A percentile compares a stretch with the other conserved stretches of the same genome.
Conservation (phyloP, 768 basidiomycete genomes). For the Leccinum disarticulatum region DNA sequence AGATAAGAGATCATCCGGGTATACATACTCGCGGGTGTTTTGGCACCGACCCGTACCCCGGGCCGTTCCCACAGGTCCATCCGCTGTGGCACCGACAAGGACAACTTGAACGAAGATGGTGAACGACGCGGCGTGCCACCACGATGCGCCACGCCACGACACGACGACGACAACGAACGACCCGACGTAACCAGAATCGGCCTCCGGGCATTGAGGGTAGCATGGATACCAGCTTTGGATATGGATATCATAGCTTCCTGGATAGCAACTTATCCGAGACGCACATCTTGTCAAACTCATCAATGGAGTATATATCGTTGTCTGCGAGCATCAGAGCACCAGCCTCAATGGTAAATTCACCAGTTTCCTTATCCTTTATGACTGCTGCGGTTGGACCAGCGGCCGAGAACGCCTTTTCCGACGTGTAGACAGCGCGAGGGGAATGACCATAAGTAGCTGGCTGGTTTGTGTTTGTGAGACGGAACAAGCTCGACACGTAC, state of each 20-base stretch:
- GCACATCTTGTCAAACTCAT: slow-evolving; percentile 99
- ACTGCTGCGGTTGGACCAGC: slow-evolving; percentile 64
- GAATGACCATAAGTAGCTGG: slow-evolving; percentile 96
- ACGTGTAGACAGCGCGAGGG: slow-evolving; percentile 97
- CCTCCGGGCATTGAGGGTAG: slow-evolving; percentile 95
- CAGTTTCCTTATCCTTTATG: slow-evolving; percentile 97
- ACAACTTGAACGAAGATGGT: no score
- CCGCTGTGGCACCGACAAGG: no score
- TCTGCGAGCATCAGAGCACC: slow-evolving; percentile 99
- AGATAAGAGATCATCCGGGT: no score
- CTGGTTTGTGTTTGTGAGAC: not conserved
- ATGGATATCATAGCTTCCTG: slow-evolving; percentile 99
- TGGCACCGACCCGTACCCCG: no score
- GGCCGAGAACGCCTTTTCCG: slow-evolving; percentile 93
- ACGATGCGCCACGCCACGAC: no score
- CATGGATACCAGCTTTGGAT: slow-evolving; percentile 98
- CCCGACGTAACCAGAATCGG: slow-evolving; percentile 73
- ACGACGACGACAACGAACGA: no score
- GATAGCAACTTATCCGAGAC: slow-evolving; percentile 95
- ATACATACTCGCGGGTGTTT: no score
- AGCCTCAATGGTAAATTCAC: slow-evolving; percentile 99
- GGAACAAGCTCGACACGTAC: slow-evolving; percentile 44
- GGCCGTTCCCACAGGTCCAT: no score
- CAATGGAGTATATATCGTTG: slow-evolving; percentile 99
- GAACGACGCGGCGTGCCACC: no score